Base-by-base conservation (phyloP, 805 yeast species). In the Allodekkera sacchari region DNA sequence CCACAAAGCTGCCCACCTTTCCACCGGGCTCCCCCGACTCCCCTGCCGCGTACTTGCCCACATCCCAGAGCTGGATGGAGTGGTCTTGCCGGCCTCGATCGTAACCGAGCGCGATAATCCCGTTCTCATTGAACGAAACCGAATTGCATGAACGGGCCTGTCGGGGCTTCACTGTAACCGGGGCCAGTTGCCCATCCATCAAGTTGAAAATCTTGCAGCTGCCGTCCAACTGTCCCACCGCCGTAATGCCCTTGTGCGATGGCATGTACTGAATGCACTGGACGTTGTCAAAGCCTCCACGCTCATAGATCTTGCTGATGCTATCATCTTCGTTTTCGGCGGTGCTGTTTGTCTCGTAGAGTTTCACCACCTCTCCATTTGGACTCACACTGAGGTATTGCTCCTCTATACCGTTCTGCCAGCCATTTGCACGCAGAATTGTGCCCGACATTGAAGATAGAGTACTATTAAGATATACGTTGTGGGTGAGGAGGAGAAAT, bases 21-120 rank as follows among this genome's bases (percentile, higher is more conserved):
- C 62, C 62, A 7, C 21, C 21, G n/a, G n/a, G n/a, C n/a, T 14
- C 6, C 11, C 25, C 31, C 11, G 10, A 7, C 20, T 24, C 22
- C 27, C 53, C 53, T 28, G 63, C 54, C 1, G 72, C 59, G 38
- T 74, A 79, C 42, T 75, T 76, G 34, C 71, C 73, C 4, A 83
- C 63, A 49, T 84, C 85, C 88, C 92, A 88, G 4, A 88, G 64
- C 42, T 81, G 81, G 27, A 88, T 57, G 15, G 89, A 77, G 36
- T 74, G 71, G 44, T 83, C 94, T 41, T 74, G 83, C 32, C 87
- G 65, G 14, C 80, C 78, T 42, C 83, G 72, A 40, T 85, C 96
- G 36, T 78, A 68, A 1, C 94, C 95, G 22, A 79, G 73, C 0
- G 84, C 95, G 4, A 87, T 61, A 19, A 81, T 53, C 1, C 81